Evolutionary conservation across 169 alveolate species (phyloP).

Genomic region (Eimeria sp.): DNA sequence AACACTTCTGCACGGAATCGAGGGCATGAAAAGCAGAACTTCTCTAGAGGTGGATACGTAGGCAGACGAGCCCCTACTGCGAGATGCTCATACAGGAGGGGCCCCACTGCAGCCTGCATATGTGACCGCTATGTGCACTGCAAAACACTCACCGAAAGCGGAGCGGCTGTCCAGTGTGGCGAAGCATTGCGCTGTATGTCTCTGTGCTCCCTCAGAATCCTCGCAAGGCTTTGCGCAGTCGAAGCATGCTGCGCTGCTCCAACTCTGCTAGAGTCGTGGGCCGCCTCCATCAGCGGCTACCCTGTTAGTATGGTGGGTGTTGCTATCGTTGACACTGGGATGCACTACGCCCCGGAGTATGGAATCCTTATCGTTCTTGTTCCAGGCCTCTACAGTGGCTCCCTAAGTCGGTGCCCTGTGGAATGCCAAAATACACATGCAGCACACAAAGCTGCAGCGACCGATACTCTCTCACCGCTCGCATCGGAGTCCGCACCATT

Average conservation of each 20-base stretch:
- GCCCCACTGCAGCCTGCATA: background rate
- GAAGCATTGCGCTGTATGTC: conserved; percentile 87
- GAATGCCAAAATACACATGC: background rate
- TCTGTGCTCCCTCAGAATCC: conserved; percentile 86
- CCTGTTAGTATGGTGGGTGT: background rate
- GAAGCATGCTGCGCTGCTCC: conserved; percentile 73
- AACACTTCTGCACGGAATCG: background rate
- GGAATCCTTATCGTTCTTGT: background rate
- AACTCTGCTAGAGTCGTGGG: conserved; percentile 52
- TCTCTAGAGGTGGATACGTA: background rate
- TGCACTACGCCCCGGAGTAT: too few relatives aligned
- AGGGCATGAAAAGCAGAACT: background rate
- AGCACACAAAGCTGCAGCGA: background rate
- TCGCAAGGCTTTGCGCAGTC: conserved; percentile 85
- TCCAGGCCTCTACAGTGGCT: background rate
- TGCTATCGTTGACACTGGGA: background rate
- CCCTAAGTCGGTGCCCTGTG: background rate
- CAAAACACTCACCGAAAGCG: conserved; percentile 49
- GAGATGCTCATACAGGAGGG: background rate
- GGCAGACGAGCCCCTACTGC: background rate
- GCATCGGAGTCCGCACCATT: background rate
- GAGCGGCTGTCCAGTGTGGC: conserved; percentile 82
- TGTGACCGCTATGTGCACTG: background rate
- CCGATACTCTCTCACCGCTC: background rate
- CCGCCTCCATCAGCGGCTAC: conserved; percentile 75